Percentiles rank a stretch among this genome's conserved stretches.
Conservation (phyloP, 768 basidiomycete genomes). For the Auriscalpium vulgare region DNA sequence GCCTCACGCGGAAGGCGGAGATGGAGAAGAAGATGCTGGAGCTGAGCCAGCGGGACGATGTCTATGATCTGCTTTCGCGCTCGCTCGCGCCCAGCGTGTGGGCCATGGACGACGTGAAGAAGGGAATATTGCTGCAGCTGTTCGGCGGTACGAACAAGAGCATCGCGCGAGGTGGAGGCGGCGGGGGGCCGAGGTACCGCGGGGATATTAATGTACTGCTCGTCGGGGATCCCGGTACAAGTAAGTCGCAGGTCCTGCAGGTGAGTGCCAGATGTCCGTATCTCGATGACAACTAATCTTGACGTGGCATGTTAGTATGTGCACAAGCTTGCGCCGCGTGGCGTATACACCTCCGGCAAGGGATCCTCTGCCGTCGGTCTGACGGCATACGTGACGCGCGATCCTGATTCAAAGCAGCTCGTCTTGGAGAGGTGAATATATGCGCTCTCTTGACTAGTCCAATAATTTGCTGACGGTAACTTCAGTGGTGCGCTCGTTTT, state of each 20-base stretch:
- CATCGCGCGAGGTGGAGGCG: slow-evolving; percentile 87
- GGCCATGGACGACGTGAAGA: slow-evolving; percentile 99
- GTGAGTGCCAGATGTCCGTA: slow-evolving; percentile 31
- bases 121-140: slow-evolving; percentile 90
- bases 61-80: slow-evolving; percentile 79
- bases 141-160: slow-evolving; percentile 99
- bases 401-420: slow-evolving; percentile 96
- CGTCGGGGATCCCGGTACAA: slow-evolving; percentile 95
- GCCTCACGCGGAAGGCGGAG: slow-evolving; percentile 47
- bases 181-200: slow-evolving; percentile 91
- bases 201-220: slow-evolving; percentile 97
- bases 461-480: neutral
- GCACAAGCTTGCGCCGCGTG: slow-evolving; percentile 95
- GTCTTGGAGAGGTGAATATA: slow-evolving; percentile 80
- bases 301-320: slow-evolving; percentile 62
- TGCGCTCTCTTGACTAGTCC: neutral
- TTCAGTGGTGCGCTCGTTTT: slow-evolving; percentile 85
- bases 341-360: slow-evolving; percentile 96
- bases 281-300: neutral
- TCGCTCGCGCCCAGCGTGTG: slow-evolving; percentile 93
- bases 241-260: slow-evolving; percentile 92
- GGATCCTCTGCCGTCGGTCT: slow-evolving; percentile 98
- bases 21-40: slow-evolving; percentile 72
- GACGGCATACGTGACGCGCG: slow-evolving; percentile 96
- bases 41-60: slow-evolving; percentile 65